A percentile compares a stretch with the other conserved stretches of the same genome.
Evolutionary conservation across 352 stramenopile genomes (phyloP).

Genomic region (Globisporangium nagaii): DNA sequence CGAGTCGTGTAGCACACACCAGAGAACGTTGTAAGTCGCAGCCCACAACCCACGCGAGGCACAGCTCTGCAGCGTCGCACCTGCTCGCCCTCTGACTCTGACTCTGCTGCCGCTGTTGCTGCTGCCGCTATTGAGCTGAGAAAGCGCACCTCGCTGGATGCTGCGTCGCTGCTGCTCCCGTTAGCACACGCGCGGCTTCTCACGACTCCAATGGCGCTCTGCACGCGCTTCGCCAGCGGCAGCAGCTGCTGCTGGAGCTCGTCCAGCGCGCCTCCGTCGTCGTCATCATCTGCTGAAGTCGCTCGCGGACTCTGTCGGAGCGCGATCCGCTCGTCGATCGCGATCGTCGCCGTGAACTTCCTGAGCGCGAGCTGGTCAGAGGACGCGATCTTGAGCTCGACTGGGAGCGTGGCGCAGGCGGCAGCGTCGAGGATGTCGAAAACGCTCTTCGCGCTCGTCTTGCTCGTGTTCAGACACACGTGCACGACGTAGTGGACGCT

Average conservation of each 20-base stretch:
- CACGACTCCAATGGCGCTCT: constrained; percentile 25
- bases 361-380: constrained; percentile 15
- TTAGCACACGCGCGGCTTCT: constrained; percentile 4
- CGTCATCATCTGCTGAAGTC: neutral
- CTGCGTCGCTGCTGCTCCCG: constrained; percentile 3
- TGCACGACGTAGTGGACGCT: constrained; percentile 40
- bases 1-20: constrained; percentile 29
- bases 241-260: constrained; percentile 45
- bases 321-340: constrained; percentile 35
- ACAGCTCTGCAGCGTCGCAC: too few relatives aligned
- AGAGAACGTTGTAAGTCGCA: too few relatives aligned
- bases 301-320: constrained; percentile 1
- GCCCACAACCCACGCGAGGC: too few relatives aligned
- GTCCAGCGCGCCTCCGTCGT: constrained; percentile 18
- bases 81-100: too few relatives aligned
- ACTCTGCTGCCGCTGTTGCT: neutral
- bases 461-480: constrained; percentile 19
- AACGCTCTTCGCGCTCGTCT: constrained; percentile 13
- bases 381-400: constrained; percentile 18
- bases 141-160: neutral
- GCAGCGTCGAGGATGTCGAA: constrained; percentile 31
- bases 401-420: constrained; percentile 19
- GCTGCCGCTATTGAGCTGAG: neutral
- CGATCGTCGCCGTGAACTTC: constrained; percentile 36
- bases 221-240: constrained; percentile 36